Conservation (phyloP, 495 filamentous ascomycete species). For the Penicillium atrosanguineum region DNA sequence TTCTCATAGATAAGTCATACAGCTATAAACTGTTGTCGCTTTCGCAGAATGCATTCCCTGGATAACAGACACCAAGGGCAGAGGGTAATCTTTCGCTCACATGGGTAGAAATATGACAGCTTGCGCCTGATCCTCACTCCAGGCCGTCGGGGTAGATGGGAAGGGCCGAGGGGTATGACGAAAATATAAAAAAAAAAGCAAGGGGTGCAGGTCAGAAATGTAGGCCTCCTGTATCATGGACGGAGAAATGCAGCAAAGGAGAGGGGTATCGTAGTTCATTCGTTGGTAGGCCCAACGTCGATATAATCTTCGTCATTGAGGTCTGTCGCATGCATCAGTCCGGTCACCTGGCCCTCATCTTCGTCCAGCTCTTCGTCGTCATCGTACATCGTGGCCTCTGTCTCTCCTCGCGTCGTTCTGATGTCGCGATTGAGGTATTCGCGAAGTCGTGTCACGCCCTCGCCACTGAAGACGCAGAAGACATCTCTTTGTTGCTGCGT, state of each 20-base stretch:
- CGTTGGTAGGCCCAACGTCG: slow-evolving; percentile 40
- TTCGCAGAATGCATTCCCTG: slow-evolving; percentile 35
- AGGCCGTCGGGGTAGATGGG: background rate
- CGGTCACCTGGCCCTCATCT: slow-evolving; percentile 54
- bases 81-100: slow-evolving; percentile 28
- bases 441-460: slow-evolving; percentile 75
- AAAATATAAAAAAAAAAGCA: slow-evolving; percentile 9
- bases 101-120: slow-evolving; percentile 26
- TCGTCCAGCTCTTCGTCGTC: slow-evolving; percentile 55
- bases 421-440: slow-evolving; percentile 62
- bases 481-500: slow-evolving; percentile 91
- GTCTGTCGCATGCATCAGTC: slow-evolving; percentile 52
- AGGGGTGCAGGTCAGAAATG: slow-evolving; percentile 18
- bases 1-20: slow-evolving; percentile 18
- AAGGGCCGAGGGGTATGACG: slow-evolving; percentile 12
- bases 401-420: slow-evolving; percentile 31
- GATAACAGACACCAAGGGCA: slow-evolving; percentile 20
- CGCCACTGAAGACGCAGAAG: slow-evolving; percentile 95
- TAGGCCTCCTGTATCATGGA: slow-evolving; percentile 11
- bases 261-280: slow-evolving; percentile 39
- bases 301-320: slow-evolving; percentile 53
- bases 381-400: slow-evolving; percentile 54
- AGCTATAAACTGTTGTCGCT: slow-evolving; percentile 16
- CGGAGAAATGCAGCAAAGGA: slow-evolving; percentile 13
- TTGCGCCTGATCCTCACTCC: slow-evolving; percentile 12